Base-by-base conservation (phyloP, 1,284 basidiomycete genomes). In the Heterobasidion irregulare region DNA sequence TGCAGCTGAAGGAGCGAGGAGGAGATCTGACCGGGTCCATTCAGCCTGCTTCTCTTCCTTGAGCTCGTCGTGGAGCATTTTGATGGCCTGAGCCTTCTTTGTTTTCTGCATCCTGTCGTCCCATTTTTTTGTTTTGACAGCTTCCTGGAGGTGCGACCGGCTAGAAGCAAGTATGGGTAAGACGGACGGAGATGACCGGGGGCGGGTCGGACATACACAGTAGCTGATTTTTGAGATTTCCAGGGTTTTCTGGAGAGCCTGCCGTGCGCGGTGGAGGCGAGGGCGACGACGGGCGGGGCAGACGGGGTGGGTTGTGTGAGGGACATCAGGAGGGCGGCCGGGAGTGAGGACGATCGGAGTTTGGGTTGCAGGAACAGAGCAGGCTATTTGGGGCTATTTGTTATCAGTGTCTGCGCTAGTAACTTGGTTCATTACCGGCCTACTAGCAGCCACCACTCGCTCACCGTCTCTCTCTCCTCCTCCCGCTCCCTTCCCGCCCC, bases 21-120 rank as follows among this genome's bases (percentile, higher is more conserved):
- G 45, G 53, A 34, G n/a, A 15, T 58, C 72, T 55, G 56, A 84
- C 87, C 83, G 75, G 59, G 76, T 73, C 52, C 77, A 70, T 61
- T 90, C 89, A 6, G 82, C 78, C 60, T 77, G 70, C 65, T 89
- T 90, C 66, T 92, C 89, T 49, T 86, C 83, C 65, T 81, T 85
- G 59, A 92, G 75, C 61, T 90, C 87, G 9, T 68, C 64, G 67
- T 90, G 75, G 36, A 92, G 72, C 65, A 84, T 83, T 69, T 86
- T 90, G 58, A 88, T 76, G 26, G 89, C 84, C 44, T 75, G 72
- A 26, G 78, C 79, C 62, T 79, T 79, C 64, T 79, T 79, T 33
- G 79, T 80, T 65, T 82, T 81, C 57, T 80, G 73, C 79, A 89
- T 88, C 41, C 89, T 76, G 36, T 79, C 77, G 50, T 80, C 75